phyloP scores from a whole-genome alignment of 2,329 filamentous ascomycete species.

The Cladobotryum mycophilum region DNA sequence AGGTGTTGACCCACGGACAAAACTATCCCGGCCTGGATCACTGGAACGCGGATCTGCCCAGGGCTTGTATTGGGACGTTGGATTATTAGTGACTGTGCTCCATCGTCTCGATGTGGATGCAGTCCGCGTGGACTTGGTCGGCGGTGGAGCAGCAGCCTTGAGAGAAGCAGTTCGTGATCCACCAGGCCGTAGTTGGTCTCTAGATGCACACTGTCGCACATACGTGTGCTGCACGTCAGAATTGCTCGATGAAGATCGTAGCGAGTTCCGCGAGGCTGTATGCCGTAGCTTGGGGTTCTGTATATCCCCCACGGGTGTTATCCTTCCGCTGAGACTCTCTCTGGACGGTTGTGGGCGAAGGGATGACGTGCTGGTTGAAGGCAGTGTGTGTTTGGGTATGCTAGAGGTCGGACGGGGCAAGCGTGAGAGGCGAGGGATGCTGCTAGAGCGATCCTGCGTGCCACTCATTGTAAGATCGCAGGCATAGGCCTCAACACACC shows the following conservation, averaged over 20 bases:
- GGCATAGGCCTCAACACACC: background rate
- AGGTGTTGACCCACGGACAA: background rate
- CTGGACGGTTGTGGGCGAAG: constrained; percentile 25
- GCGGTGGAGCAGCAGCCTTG: constrained; percentile 14
- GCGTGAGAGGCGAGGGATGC: constrained; percentile 33
- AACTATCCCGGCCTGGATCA: background rate
- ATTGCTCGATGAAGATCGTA: constrained; percentile 22
- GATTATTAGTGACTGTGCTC: constrained; percentile 11
- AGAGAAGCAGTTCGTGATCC: constrained; percentile 9
- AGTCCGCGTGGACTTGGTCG: constrained; percentile 12
- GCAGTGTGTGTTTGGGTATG: constrained; percentile 25
- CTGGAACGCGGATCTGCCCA: constrained; percentile 8
- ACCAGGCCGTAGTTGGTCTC: constrained; percentile 17
- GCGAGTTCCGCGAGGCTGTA: constrained; percentile 34
- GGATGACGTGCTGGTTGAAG: constrained; percentile 15
- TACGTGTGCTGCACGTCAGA: constrained; percentile 13
- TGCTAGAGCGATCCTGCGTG: constrained; percentile 30
- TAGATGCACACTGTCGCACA: constrained; percentile 14
- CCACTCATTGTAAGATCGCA: constrained; percentile 23
- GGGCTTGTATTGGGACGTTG: constrained; percentile 7
- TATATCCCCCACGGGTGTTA: constrained; percentile 22
- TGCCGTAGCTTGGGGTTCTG: constrained; percentile 36
- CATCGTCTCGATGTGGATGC: constrained; percentile 8
- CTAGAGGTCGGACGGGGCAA: constrained; percentile 27
- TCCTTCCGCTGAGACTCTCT: constrained; percentile 19